Base-by-base conservation (phyloP, 208 protist genomes). In the Wallacemonas collosoma region DNA sequence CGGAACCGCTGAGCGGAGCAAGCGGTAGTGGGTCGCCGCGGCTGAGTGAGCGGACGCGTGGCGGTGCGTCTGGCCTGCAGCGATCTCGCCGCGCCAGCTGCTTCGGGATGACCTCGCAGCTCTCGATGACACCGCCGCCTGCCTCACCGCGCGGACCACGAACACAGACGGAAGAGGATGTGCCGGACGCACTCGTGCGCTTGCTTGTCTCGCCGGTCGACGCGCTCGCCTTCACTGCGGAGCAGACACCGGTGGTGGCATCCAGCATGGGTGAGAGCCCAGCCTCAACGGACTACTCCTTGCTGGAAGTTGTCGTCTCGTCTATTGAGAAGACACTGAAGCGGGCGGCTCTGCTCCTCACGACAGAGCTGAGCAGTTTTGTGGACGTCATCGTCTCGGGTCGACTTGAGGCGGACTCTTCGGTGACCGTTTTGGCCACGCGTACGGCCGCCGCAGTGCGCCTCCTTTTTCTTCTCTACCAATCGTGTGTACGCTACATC, bases 81-180 rank as follows among this genome's bases (percentile, higher is more conserved):
- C 60, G 40, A 66, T 93, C 71, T 73, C 83, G 47, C 73, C 82
- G n/a, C 64, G 85, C 11, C 82, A 89, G 68, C 76, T 76, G 15
- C 71, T 86, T 43, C 63, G 79, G 2, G 85, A 81, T 9, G 85
- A 90, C 66, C 73, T 81, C 38, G 79, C 76, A 11, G 76, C 70
- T 35, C 11, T 45, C 40, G n/a, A 39, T 15, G 47, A 48, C 43
- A 14, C 26, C 48, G n/a, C 50, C 64, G 47, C 64, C 26, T 35
- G 36, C 51, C 36, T 69, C 64, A 3, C 64, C 64, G 44, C 44
- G 15, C 26, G 47, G 17, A 9, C 12, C 62, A 38, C 45, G 17
- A n/a, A 35, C 41, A 65, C 45, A 50, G 26, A 26, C 26, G 26
- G 26, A 26, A 26, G 26, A 26, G 26, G 26, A 26, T 26, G 26